Conservation (phyloP, 2,329 filamentous ascomycete species). For the Paecilomyces niveus region DNA sequence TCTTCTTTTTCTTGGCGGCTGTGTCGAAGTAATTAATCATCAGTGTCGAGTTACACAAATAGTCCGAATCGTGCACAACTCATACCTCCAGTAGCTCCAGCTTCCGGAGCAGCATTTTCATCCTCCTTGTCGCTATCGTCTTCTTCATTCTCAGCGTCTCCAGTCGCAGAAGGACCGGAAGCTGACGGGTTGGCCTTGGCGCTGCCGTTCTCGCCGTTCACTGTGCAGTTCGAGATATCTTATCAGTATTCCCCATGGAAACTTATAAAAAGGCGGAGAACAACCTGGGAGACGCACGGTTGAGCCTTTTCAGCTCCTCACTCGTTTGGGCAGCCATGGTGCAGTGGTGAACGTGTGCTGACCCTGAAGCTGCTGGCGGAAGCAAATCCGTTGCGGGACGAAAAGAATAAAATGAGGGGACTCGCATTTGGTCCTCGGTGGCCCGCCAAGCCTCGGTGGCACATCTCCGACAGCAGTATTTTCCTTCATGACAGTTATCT, state of each 20-base stretch:
- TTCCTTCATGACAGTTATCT: no score
- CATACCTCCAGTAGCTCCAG: constrained; percentile 29
- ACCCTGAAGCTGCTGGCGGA: constrained; percentile 7
- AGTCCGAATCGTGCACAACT: constrained; percentile 1
- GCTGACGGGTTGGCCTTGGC: constrained; percentile 25
- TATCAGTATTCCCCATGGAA: constrained; percentile 12
- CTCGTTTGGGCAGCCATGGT: constrained; percentile 37
- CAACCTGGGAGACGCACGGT: constrained; percentile 21
- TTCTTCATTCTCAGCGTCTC: constrained; percentile 46
- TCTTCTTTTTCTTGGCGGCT: constrained; percentile 69
- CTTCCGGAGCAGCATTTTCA: constrained; percentile 35
- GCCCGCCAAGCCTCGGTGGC: not conserved
- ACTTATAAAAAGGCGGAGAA: constrained; percentile 1
- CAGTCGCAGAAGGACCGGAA: constrained; percentile 30
- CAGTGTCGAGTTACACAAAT: not conserved
- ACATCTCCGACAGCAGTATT: not conserved
- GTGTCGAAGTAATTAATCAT: constrained; percentile 5
- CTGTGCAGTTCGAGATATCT: constrained; percentile 16
- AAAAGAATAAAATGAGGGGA: not conserved
- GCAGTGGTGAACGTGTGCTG: constrained; percentile 6
- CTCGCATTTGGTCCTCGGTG: not conserved
- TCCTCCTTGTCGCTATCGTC: constrained; percentile 50
- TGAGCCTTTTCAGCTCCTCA: constrained; percentile 34
- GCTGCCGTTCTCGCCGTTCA: constrained; percentile 32
- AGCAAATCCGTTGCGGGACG: not conserved